A percentile compares a stretch with the other conserved stretches of the same genome.
Conservation (phyloP, 768 basidiomycete genomes). For the Podaxis mareebaensis region DNA sequence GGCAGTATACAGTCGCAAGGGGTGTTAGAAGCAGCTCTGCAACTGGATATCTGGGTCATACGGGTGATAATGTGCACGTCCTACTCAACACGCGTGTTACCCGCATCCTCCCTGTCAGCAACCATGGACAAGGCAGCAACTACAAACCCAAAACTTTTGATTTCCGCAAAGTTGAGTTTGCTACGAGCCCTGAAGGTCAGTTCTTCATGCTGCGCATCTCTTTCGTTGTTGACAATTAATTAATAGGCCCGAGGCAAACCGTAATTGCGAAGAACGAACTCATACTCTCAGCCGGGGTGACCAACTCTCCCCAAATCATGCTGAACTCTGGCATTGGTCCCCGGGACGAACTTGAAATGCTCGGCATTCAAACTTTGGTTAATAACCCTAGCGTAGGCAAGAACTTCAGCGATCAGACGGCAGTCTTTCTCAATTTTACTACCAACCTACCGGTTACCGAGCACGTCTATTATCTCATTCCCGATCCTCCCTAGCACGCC, state of each 20-base stretch:
- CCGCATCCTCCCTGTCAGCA: slow-evolving; percentile 23
- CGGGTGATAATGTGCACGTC: slow-evolving; percentile 31
- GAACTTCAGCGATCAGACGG: slow-evolving; percentile 25
- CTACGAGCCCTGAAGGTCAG: neutral
- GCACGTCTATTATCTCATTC: neutral
- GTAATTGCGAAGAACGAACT: slow-evolving; percentile 33
- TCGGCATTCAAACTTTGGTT: slow-evolving; percentile 21
- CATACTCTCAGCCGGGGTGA: slow-evolving; percentile 35
- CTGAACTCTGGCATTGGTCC: slow-evolving; percentile 37
- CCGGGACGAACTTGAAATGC: slow-evolving; percentile 15
- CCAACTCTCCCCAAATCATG: slow-evolving; percentile 32
- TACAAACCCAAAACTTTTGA: slow-evolving; percentile 12
- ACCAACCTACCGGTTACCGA: slow-evolving; percentile 17
- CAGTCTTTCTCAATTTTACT: slow-evolving; percentile 17
- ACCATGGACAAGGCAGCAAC: slow-evolving; percentile 28
- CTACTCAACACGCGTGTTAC: slow-evolving; percentile 1
- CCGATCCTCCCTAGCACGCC: no score
- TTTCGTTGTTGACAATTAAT: neutral
- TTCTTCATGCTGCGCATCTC: neutral
- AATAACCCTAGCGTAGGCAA: slow-evolving; percentile 19
- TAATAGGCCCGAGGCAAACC: neutral
- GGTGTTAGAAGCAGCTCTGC: slow-evolving; percentile 26
- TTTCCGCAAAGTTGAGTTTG: slow-evolving; percentile 4
- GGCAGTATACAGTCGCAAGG: slow-evolving; percentile 22
- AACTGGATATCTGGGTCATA: slow-evolving; percentile 23